Evolutionary conservation across 805 yeast species (phyloP).

Genomic region (Yamadazyma sp.): DNA sequence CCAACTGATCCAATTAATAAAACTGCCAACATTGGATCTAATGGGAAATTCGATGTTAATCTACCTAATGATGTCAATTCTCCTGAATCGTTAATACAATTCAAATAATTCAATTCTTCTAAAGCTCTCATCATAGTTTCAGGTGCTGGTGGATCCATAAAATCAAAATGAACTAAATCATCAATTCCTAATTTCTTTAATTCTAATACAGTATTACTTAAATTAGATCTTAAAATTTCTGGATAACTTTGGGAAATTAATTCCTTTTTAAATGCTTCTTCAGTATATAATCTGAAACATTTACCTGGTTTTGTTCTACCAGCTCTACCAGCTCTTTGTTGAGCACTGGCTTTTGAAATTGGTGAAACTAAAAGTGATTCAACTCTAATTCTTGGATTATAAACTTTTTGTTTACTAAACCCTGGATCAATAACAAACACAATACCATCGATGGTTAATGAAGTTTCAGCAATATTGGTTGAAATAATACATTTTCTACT

Average conservation of each 20-base stretch:
- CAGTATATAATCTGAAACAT: constrained; percentile 93
- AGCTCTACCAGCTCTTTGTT: constrained; percentile 99
- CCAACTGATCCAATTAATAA: constrained; percentile 86
- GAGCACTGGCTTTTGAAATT: constrained; percentile 95
- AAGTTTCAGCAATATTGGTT: constrained; percentile 96
- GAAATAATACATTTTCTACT: constrained; percentile 92
- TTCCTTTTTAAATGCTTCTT: constrained; percentile 93
- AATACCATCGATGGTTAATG: constrained; percentile 95
- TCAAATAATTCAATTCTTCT: constrained; percentile 88
- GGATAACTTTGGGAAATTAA: constrained; percentile 94
- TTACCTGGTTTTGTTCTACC: constrained; percentile 99
- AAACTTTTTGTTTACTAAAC: constrained; percentile 92
- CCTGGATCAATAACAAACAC: constrained; percentile 98
- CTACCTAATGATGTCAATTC: constrained; percentile 86
- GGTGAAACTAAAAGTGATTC: constrained; percentile 94
- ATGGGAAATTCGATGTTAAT: constrained; percentile 86
- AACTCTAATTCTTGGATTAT: constrained; percentile 93
- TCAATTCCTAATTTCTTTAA: constrained; percentile 92
- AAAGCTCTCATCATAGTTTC: constrained; percentile 99
- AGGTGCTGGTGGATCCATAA: constrained; percentile 99
- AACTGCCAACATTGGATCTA: constrained; percentile 94
- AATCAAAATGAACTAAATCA: constrained; percentile 95
- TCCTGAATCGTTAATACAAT: constrained; percentile 90
- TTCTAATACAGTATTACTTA: constrained; percentile 88
- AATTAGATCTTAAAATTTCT: constrained; percentile 86